These are phyloP conservation scores for Cudoniella acicularis DNA, from an alignment of 495 filamentous ascomycete genomes.

Conservation along the genomic window DNA sequence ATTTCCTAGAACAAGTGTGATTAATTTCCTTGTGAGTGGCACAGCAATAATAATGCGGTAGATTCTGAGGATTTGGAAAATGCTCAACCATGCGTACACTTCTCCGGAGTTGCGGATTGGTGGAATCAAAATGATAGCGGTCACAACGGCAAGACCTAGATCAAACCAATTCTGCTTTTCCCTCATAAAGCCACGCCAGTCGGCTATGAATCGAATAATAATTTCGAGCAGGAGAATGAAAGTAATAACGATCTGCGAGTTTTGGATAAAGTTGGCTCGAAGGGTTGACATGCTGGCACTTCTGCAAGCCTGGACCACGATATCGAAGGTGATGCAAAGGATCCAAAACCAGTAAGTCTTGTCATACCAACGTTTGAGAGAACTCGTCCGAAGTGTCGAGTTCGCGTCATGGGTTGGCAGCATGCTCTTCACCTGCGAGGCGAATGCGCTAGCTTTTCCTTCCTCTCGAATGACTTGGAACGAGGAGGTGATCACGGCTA, in stretches of 20 bases:
- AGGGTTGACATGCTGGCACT: conserved; percentile 64
- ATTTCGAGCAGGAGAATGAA: conserved; percentile 81
- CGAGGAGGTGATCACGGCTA: conserved; percentile 96
- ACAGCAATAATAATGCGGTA: conserved; percentile 92
- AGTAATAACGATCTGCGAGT: conserved; percentile 74
- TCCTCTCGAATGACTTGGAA: conserved; percentile 99
- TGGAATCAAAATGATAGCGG: conserved; percentile 82
- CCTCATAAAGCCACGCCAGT: conserved; percentile 76
- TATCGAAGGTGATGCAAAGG: conserved; percentile 68
- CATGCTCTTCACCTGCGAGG: conserved; percentile 59
- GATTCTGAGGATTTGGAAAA: conserved; percentile 90
- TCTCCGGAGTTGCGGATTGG: conserved; percentile 71
- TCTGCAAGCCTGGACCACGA: conserved; percentile 70
- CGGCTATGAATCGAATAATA: conserved; percentile 65
- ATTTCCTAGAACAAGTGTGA: conserved; percentile 85
- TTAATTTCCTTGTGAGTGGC: conserved; percentile 78
- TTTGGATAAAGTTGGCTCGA: conserved; percentile 50
- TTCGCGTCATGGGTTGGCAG: conserved; percentile 39
- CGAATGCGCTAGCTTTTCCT: conserved; percentile 89
- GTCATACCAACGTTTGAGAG: conserved; percentile 65
- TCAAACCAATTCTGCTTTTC: conserved; percentile 75
- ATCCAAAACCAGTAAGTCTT: conserved; percentile 79
- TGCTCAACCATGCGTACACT: conserved; percentile 81
- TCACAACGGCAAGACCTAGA: conserved; percentile 72
- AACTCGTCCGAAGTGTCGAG: conserved; percentile 45